phyloP scores from a whole-genome alignment of 164 flowering plant genomes.

The Pachysandra terminalis region DNA sequence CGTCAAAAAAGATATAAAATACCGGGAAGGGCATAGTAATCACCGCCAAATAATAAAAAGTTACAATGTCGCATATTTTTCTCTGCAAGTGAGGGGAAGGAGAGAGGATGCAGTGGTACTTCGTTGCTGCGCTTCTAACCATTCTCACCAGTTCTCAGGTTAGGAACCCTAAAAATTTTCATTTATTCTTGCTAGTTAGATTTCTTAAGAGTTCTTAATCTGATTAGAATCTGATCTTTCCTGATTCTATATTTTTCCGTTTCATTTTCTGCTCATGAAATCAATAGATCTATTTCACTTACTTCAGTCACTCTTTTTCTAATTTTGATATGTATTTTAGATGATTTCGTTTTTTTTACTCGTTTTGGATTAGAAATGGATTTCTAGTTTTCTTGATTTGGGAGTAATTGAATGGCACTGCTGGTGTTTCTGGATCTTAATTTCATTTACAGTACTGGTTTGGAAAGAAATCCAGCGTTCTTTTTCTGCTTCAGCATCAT shows the following conservation, averaged over 20 bases:
- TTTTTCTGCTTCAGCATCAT: too few relatives aligned
- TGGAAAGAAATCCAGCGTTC: too few relatives aligned
- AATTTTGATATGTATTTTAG: background rate
- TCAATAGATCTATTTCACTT: conserved; percentile 1
- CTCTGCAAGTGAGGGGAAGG: background rate
- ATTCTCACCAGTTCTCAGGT: conserved; percentile 94
- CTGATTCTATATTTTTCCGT: background rate
- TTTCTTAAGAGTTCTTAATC: background rate
- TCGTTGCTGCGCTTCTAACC: conserved; percentile 77
- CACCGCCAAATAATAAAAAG: too few relatives aligned
- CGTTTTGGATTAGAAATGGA: background rate
- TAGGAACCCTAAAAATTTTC: background rate
- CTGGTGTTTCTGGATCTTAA: background rate
- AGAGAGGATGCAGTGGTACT: conserved; percentile 74
- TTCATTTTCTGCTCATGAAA: background rate
- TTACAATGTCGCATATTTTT: background rate
- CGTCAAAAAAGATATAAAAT: too few relatives aligned
- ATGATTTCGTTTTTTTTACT: too few relatives aligned
- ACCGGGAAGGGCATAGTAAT: too few relatives aligned
- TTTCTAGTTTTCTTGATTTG: background rate
- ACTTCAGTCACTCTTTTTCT: background rate
- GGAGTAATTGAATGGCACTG: background rate
- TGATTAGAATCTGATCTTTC: background rate
- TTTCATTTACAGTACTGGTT: background rate
- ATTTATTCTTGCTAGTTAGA: background rate